Conservation (phyloP, 768 basidiomycete genomes). For the Suillus luteus region DNA sequence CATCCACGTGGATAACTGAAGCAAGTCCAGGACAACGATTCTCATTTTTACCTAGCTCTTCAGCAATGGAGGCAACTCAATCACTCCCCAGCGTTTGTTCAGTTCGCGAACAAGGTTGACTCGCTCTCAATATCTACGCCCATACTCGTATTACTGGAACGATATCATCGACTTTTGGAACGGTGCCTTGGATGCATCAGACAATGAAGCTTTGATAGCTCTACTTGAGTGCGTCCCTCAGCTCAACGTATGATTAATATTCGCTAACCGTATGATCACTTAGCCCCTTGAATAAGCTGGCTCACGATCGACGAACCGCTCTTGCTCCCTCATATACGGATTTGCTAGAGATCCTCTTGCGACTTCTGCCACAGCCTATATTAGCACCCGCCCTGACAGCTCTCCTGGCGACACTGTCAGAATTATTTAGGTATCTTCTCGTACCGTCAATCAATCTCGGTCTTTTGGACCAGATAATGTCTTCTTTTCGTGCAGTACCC, state of each 20-base stretch:
- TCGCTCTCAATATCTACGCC: slow-evolving; percentile 74
- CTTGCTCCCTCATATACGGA: slow-evolving; percentile 61
- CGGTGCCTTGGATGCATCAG: slow-evolving; percentile 54
- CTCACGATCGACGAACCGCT: slow-evolving; percentile 80
- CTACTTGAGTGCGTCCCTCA: slow-evolving; percentile 67
- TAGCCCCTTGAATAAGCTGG: slow-evolving; percentile 77
- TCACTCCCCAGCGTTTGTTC: slow-evolving; percentile 71
- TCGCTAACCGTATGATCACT: slow-evolving; percentile 15
- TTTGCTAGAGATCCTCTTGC: slow-evolving; percentile 56
- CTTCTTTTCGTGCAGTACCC: slow-evolving; percentile 47
- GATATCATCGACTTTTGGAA: slow-evolving; percentile 70
- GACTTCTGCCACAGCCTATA: slow-evolving; percentile 58
- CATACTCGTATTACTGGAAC: slow-evolving; percentile 73
- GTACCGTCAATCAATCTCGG: slow-evolving; percentile 59
- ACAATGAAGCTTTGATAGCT: slow-evolving; percentile 72
- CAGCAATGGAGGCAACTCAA: slow-evolving; percentile 81
- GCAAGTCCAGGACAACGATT: slow-evolving; percentile 65
- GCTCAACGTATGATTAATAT: slow-evolving; percentile 2
- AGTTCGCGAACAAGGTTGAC: slow-evolving; percentile 63
- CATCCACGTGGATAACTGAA: background rate
- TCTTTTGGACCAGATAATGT: slow-evolving; percentile 64
- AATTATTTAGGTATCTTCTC: slow-evolving; percentile 72
- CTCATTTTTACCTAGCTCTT: slow-evolving; percentile 75
- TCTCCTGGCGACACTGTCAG: slow-evolving; percentile 67
- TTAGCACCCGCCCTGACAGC: slow-evolving; percentile 60